Evolutionary conservation across 2,329 filamentous ascomycete genomes (phyloP).

Genomic region (Fusarium denticulatum): DNA sequence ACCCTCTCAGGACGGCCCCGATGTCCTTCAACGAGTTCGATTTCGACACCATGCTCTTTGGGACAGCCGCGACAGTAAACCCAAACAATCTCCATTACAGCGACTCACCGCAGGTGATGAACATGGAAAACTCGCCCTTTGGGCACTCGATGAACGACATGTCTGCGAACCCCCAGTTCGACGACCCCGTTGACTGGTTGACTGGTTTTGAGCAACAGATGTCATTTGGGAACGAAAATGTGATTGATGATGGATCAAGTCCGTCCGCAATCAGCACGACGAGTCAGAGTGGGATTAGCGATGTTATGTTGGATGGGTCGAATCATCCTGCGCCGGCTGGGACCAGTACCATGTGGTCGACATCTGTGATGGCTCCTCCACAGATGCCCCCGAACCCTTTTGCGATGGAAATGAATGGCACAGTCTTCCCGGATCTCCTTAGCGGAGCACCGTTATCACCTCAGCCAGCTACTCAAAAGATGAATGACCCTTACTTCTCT

Average conservation of each 20-base stretch:
- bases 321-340: conserved; percentile 67
- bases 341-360: conserved; percentile 73
- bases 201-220: conserved; percentile 83
- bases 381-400: conserved; percentile 76
- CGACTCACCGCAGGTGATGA: conserved; percentile 76
- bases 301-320: conserved; percentile 87
- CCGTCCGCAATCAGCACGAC: conserved; percentile 95
- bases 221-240: conserved; percentile 79
- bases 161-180: conserved; percentile 67
- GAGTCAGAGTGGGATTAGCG: conserved; percentile 90
- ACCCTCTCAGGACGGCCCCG: conserved; percentile 79
- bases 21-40: conserved; percentile 68
- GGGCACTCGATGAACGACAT: conserved; percentile 67
- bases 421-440: conserved; percentile 81
- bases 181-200: conserved; percentile 85
- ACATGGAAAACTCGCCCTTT: conserved; percentile 71
- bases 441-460: conserved; percentile 79
- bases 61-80: conserved; percentile 73
- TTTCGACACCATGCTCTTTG: conserved; percentile 69
- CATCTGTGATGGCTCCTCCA: conserved; percentile 74
- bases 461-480: conserved; percentile 75
- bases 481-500: conserved; percentile 80
- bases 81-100: conserved; percentile 84
- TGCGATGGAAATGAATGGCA: conserved; percentile 76
- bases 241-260: conserved; percentile 91